phyloP scores from a whole-genome alignment of 305 asterid genomes.

The Fraxinus latifolia region DNA sequence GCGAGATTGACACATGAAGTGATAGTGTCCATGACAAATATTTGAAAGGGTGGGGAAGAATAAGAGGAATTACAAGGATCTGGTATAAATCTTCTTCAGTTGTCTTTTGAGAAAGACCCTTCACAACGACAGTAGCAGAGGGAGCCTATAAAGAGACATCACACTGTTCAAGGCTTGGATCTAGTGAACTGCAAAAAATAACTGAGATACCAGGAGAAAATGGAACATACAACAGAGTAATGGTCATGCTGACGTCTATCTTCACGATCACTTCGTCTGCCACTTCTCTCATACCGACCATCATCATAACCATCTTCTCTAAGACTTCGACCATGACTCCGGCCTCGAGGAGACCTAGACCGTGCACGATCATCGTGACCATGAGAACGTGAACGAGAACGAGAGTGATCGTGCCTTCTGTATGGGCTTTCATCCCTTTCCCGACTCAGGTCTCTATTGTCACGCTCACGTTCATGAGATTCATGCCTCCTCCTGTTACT shows the following conservation, averaged over 20 bases:
- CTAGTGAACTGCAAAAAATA: constrained; percentile 16
- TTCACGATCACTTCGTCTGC: constrained; percentile 74
- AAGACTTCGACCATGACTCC: constrained; percentile 77
- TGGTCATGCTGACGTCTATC: constrained; percentile 64
- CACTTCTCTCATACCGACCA: constrained; percentile 60
- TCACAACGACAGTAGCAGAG: constrained; percentile 90
- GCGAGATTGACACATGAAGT: neutral
- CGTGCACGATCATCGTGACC: constrained; percentile 69
- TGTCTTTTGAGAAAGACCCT: constrained; percentile 94
- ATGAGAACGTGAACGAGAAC: constrained; percentile 71
- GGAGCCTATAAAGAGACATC: constrained; percentile 61
- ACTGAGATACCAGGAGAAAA: constrained; percentile 9
- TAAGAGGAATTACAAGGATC: constrained; percentile 58
- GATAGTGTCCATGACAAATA: constrained; percentile 4
- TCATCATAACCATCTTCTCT: constrained; percentile 91
- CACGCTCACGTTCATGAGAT: constrained; percentile 82
- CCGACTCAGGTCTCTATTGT: constrained; percentile 65
- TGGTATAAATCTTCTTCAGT: constrained; percentile 93
- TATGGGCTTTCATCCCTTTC: constrained; percentile 80
- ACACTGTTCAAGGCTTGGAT: constrained; percentile 13
- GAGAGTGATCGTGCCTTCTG: constrained; percentile 57
- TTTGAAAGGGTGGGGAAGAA: constrained; percentile 13
- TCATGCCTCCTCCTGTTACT: constrained; percentile 75
- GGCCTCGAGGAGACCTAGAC: constrained; percentile 90
- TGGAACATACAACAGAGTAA: constrained; percentile 57